Conservation (phyloP, 1,284 basidiomycete genomes). For the Trichosporon sp. region DNA sequence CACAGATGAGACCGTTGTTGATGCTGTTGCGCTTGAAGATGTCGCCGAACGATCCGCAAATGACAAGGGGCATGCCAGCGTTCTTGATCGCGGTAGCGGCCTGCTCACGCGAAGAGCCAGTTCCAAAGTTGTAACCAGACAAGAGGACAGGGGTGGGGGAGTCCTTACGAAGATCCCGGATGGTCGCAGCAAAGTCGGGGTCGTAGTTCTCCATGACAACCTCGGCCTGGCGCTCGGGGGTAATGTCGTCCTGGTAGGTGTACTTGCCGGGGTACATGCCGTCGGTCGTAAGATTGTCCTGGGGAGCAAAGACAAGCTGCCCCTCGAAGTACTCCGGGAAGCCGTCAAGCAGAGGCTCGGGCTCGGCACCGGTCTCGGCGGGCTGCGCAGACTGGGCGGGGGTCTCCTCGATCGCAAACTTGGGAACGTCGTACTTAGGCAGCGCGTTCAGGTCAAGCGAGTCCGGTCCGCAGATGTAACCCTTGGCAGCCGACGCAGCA, state of each 20-base stretch:
- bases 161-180: constrained; percentile 57
- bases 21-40: constrained; percentile 99
- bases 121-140: constrained; percentile 97
- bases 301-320: constrained; percentile 82
- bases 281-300: constrained; percentile 97
- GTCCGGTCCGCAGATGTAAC: constrained; percentile 82
- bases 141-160: constrained; percentile 63
- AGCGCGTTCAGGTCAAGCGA: constrained; percentile 59
- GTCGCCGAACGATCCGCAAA: constrained; percentile 96
- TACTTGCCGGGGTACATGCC: constrained; percentile 99
- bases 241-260: constrained; percentile 99
- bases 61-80: constrained; percentile 85
- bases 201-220: constrained; percentile 99
- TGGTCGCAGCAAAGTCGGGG: constrained; percentile 70
- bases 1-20: constrained; percentile 95
- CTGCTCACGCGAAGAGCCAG: constrained; percentile 97
- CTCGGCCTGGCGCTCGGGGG: constrained; percentile 85
- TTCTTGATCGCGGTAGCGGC: constrained; percentile 95
- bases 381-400: constrained; percentile 15
- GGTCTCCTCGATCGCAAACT: constrained; percentile 48
- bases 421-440: constrained; percentile 53
- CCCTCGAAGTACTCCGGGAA: constrained; percentile 84
- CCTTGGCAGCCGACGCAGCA: constrained; percentile 87
- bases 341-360: constrained; percentile 66
- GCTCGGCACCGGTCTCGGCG: constrained; percentile 52